Evolutionary conservation across 305 asterid species (phyloP), one percentile per base, ranked within the genome.

Genomic region (Fraxinus xanthoxyloides): DNA sequence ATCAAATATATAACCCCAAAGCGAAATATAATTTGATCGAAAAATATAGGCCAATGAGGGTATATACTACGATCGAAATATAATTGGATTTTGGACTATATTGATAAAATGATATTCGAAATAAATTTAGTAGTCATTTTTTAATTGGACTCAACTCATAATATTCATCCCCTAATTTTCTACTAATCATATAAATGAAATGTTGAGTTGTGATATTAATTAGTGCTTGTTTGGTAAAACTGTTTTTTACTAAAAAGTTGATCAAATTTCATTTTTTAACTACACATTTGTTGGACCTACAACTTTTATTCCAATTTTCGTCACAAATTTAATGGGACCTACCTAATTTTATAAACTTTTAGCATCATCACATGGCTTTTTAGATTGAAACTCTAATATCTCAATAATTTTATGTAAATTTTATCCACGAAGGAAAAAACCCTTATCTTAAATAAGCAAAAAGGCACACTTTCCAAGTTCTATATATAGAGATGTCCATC

Each of bases 401-500:
- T 56, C 72, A 21, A 63, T 23, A 34, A 31, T 31, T 32, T 77
- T 28, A 31, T 77, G 21, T 40, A 40, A 40, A 40, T 9, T 40
- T 40, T 40, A 40, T 10, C 51, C 59, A 34, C 40, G 30, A 19
- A 43, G 8, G 17, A 72, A 3, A 32, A 17, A 35, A 35, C 36
- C 7, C 81, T 61, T 67, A 63, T 67, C 75, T 75, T 26, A 21
- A 51, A 77, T 67, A 56, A 72, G 81, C 54, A 34, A 78, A 83
- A 46, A 70, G 86, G 88, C 90, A 85, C 88, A 82, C 80, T 74
- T 83, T 59, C 82, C 90, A 75, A 84, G 75, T 79, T 79, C 90
- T 85, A 78, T 88, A 88, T 77, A 84, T 28, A 82, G 61, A 82
- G 24, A 34, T 38, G 38, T 21, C 80, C 85, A 75, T 28, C 61